Conservation (phyloP, 148 eudicot genomes). For the Mesembryanthemum crystallinum region DNA sequence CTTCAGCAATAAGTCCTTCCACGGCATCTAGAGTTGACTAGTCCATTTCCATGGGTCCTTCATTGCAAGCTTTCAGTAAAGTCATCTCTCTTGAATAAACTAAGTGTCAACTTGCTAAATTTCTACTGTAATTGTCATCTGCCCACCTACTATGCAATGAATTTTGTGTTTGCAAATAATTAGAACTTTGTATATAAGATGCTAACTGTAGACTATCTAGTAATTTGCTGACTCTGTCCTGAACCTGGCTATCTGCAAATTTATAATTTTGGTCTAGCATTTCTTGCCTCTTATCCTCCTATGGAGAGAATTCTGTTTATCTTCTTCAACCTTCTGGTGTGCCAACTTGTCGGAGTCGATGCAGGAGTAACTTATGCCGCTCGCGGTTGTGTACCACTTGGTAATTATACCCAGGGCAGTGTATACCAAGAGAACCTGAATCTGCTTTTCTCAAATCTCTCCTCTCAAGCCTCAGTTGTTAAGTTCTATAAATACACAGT, state of each 20-base stretch:
- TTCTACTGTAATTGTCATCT: too few relatives aligned
- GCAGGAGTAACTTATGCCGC: neutral
- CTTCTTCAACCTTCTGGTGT: neutral
- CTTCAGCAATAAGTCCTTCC: too few relatives aligned
- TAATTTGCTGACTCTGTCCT: too few relatives aligned
- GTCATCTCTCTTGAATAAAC: neutral
- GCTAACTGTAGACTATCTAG: too few relatives aligned
- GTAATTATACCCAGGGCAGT: constrained; percentile 6
- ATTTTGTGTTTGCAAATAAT: too few relatives aligned
- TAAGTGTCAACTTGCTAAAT: too few relatives aligned
- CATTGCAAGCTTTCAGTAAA: neutral
- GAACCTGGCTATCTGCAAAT: neutral
- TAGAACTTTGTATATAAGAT: too few relatives aligned
- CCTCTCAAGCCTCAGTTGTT: constrained; percentile 8
- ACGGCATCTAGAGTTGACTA: neutral
- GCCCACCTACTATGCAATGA: too few relatives aligned
- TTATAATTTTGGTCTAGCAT: neutral
- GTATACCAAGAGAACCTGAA: constrained; percentile 13
- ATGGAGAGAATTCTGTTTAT: neutral
- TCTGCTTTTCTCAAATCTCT: neutral
- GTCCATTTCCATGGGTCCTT: neutral
- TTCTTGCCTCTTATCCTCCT: too few relatives aligned
- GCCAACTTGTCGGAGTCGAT: neutral
- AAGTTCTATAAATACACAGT: constrained; percentile 15
- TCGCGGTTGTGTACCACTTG: neutral